Base-by-base conservation (phyloP, 108 stramenopile species). In the Nitzschia sp. region DNA sequence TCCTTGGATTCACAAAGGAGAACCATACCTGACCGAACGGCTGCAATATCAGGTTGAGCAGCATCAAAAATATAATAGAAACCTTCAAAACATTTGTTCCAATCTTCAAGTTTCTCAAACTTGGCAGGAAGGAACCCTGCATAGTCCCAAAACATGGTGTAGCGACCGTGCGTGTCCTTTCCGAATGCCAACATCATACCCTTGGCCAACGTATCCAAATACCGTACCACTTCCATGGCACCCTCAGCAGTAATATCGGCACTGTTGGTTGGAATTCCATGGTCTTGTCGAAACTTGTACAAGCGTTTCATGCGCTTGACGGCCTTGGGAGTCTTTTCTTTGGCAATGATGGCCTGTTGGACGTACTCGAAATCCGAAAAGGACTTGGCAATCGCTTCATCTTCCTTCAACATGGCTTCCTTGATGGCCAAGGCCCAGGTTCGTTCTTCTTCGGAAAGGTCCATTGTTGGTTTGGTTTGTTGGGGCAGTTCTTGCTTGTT, bases 271-370 rank as follows among this genome's bases (percentile, higher is more conserved):
- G 46, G 46, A 1, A 48, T 48, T 3, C 17, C 17, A 17, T 48
- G 17, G 3, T 15, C 15, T 15, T 15, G 2, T 17, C 54, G 22
- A 55, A 55, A 55, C 54, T 19, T 24, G 22, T 55, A 20, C 22
- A 55, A 55, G 12, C 22, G 20, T 8, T 55, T 24, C 24, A 55
- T 22, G 21, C 54, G 54, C 21, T 26, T 21, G 21, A 55, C 12
- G 54, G 54, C 54, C 21, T 55, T 55, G 54, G 20, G 54, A 12
- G 8, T 6, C 21, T 55, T 55, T 19, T 55, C 54, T 26, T 55
- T 55, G 54, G 54, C 54, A 55, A 55, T 55, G 8, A 55, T 19
- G 22, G 54, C 54, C 12, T 55, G 54, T 3, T 55, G 54, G 15
- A 20, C 54, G 6, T 55, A 55, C 54, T 55, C 54, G 8, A 55